Base-by-base conservation (phyloP, 257 asterid genomes). In the Fraxinus americana region DNA sequence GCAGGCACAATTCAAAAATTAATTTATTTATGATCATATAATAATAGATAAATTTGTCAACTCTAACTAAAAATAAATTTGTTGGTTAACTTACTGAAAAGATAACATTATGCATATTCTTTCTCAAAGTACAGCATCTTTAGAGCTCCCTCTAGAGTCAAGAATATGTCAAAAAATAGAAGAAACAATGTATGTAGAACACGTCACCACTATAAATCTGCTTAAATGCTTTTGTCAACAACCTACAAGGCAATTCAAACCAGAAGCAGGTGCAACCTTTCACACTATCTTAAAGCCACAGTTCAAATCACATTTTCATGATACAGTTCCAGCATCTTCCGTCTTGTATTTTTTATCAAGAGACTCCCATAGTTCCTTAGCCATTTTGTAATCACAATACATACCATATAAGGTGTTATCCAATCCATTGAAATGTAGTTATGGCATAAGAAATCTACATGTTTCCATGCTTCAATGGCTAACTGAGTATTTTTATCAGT, bases 231-330 rank as follows among this genome's bases (percentile, higher is more conserved):
- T 57, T 57, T 57, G 66, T 19, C 66, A 19, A 57, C 23, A 70
- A 39, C 4, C 71, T 11, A 6, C 36, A 34, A 25, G 57, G 34
- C 65, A 43, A 11, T 41, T 41, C 48, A 16, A 36, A 45, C 61
- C 67, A 45, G 43, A 25, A 25, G 73, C 43, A 72, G 17, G 14
- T n/a, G 48, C 36, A 79, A 13, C 79, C 78, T 67, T 74, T 67
- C 75, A 73, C 78, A 45, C 29, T 67, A 17, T 54, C 75, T n/a
- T 52, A 27, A 74, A 52, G 75, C 75, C 65, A 79, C 65, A 67
- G 74, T n/a, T 72, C 29, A 54, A 57, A 52, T 38, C 45, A 67
- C 36, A 17, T 71, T 41, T 41, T 41, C 48, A 41, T 6, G 48
- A 10, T 41, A 77, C 32, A 38, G 41, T 25, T 25, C 27, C 27